Evolutionary conservation across 768 basidiomycete species (phyloP), one percentile per base, ranked within the genome.

Genomic region (Pleurotus citrinopileatus): DNA sequence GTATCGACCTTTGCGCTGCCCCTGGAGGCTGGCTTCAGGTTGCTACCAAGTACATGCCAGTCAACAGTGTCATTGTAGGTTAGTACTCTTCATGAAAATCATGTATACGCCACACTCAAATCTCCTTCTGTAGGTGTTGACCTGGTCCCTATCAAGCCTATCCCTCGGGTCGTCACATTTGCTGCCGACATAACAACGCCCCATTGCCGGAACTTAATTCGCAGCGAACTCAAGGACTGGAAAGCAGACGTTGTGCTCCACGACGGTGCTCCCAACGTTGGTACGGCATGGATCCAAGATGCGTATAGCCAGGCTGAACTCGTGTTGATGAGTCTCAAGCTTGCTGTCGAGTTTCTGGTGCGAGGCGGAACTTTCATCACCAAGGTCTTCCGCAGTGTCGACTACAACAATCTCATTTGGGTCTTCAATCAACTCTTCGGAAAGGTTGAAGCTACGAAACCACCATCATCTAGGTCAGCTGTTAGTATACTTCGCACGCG

Each of bases 1-100:
- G 89, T 38, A 95, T 99, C 63, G 97, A 99, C 80, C 80, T 99
- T 27, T 99, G 97, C 70, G 97, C 97, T 28, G 97, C 97, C 3
- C 97, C 97, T 4, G 97, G 97, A 61, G 97, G 97, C 65, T 99
- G 97, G 97, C 78, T 98, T 7, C 97, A 99, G 69, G 97, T 99
- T 15, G 95, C 95, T 26, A 91, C 86, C 78, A 98, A 97, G 72
- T 93, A 94, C 68, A 97, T 97, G 94, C 94, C 95, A 0, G 75
- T 82, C 40, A 95, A 93, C 62, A 92, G 90, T 63, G 74, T 97
- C 54, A 96, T 97, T 64, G 81, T 97, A 63, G 95, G 95, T 85
- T 60, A 65, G 87, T 71, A 22, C 17, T 20, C 36, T 29, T 42
- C 32, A 34, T 34, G 9, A n/a, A 26, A 48, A 42, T 15, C 3